These are phyloP conservation scores for Zhuliangozyma blackwelliae DNA, from an alignment of 1,139 yeast genomes.

Conservation along the genomic window DNA sequence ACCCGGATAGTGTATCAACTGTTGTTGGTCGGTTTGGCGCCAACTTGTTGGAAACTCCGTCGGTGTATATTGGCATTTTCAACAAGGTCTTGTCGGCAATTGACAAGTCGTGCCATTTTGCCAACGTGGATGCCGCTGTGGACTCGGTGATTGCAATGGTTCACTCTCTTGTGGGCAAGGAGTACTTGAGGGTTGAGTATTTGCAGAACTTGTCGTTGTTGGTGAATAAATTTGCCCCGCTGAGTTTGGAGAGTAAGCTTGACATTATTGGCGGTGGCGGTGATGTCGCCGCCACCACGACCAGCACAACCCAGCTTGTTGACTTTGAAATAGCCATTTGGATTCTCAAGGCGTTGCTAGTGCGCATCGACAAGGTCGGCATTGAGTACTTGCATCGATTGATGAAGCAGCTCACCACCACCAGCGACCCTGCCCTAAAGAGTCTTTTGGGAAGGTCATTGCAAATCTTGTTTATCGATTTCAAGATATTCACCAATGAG, in stretches of 20 bases:
- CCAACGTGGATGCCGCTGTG: constrained; percentile 9
- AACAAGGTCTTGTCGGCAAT: constrained; percentile 49
- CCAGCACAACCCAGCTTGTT: neutral
- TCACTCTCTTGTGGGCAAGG: constrained; percentile 11
- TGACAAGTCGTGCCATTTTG: constrained; percentile 28
- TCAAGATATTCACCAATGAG: constrained; percentile 50
- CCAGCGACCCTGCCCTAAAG: constrained; percentile 21
- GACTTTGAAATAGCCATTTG: constrained; percentile 57
- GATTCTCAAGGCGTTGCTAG: constrained; percentile 66
- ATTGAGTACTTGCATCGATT: constrained; percentile 34
- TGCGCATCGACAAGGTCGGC: constrained; percentile 52
- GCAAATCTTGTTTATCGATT: constrained; percentile 63
- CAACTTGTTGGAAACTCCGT: constrained; percentile 28
- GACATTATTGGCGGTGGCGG: neutral
- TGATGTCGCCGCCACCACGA: neutral
- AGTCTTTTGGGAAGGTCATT: constrained; percentile 47
- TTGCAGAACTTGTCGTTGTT: constrained; percentile 55
- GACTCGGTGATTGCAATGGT: constrained; percentile 17
- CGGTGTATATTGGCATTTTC: constrained; percentile 44
- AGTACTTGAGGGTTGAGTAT: constrained; percentile 48
- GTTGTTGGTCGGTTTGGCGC: constrained; percentile 8
- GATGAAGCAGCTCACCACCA: constrained; percentile 36
- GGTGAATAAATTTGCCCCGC: constrained; percentile 42
- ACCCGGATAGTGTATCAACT: neutral
- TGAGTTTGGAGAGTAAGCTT: neutral